These are phyloP conservation scores for Pichia phayaonensis DNA, from an alignment of 805 yeast species.

Conservation along the genomic window DNA sequence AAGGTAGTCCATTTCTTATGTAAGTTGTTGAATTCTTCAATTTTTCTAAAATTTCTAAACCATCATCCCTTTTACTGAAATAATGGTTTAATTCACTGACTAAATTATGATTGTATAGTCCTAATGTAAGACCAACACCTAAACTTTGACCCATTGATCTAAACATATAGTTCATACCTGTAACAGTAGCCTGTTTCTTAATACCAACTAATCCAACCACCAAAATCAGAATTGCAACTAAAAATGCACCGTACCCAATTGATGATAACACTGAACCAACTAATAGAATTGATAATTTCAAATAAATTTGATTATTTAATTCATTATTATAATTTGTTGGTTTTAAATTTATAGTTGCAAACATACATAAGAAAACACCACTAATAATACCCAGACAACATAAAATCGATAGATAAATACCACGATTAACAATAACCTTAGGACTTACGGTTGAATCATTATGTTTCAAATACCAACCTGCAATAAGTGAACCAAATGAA, in stretches of 20 bases:
- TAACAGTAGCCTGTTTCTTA: conserved; percentile 40
- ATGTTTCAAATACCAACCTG: conserved; percentile 30
- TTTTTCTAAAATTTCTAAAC: conserved; percentile 15
- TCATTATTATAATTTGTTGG: conserved; percentile 18
- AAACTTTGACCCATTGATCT: conserved; percentile 41
- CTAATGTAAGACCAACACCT: conserved; percentile 38
- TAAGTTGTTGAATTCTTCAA: conserved; percentile 21
- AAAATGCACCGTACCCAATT: conserved; percentile 34
- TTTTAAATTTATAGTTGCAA: conserved; percentile 14
- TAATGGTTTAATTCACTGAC: conserved; percentile 25
- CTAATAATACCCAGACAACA: conserved; percentile 17
- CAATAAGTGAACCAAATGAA: conserved; percentile 33
- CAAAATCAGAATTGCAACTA: conserved; percentile 33
- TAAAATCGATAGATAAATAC: conserved; percentile 19
- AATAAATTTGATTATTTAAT: conserved; percentile 6
- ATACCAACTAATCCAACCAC: conserved; percentile 38
- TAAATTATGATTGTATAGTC: conserved; percentile 30
- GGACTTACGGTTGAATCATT: conserved; percentile 12
- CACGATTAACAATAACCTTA: conserved; percentile 14
- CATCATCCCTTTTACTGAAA: conserved; percentile 21
- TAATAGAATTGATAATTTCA: conserved; percentile 17
- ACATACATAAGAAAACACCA: conserved; percentile 18
- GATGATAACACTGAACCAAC: conserved; percentile 29
- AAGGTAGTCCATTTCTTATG: conserved; percentile 26
- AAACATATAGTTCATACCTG: conserved; percentile 43